Evolutionary conservation across 2,329 filamentous ascomycete species (phyloP), one percentile per base, ranked within the genome.

Genomic region (Aspergillus pseudotamarii): DNA sequence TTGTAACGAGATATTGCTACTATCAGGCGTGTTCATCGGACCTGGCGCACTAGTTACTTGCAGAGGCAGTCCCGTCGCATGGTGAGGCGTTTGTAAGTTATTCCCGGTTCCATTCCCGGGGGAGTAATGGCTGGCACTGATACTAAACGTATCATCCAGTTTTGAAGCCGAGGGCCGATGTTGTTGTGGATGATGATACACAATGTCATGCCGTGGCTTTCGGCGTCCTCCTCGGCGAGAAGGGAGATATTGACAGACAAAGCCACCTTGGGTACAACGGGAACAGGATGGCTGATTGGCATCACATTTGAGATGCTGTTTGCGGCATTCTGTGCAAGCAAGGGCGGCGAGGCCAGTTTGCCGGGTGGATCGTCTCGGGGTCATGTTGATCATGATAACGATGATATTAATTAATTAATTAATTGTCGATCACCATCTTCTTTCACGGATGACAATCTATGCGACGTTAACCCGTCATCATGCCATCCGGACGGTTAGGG

Each of bases 301-400:
- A 71, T 93, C 89, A 74, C 91, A 93, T 75, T 92, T 93, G 50
- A 93, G 81, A 76, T 93, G 91, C 70, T 91, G 79, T 60, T 79
- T 80, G 23, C 82, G 73, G 70, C 82, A 84, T 55, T 78, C 77
- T 6, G 75, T 77, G 78, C 66, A 86, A 64, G 69, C 84, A 71
- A 68, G 81, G 68, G 58, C 80, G 60, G 74, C 62, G 32, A 73
- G 68, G 10, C 73, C 64, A 43, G 54, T 64, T 19, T 64, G 50
- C 46, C 60, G 61, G 34, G 62, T 66, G 36, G 59, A 56, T 58
- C 64, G 43, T 21, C 58, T 45, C 12, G 64, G 61, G 59, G 59
- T 48, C 59, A 61, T 61, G 12, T 23, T 46, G 48, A 19, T 41
- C 38, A 51, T 51, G 36, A 16, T 30, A 38, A 19, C 28, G 51